Evolutionary conservation across 2,329 filamentous ascomycete species (phyloP), one percentile per base, ranked within the genome.

Genomic region (Aspergillus sp.): DNA sequence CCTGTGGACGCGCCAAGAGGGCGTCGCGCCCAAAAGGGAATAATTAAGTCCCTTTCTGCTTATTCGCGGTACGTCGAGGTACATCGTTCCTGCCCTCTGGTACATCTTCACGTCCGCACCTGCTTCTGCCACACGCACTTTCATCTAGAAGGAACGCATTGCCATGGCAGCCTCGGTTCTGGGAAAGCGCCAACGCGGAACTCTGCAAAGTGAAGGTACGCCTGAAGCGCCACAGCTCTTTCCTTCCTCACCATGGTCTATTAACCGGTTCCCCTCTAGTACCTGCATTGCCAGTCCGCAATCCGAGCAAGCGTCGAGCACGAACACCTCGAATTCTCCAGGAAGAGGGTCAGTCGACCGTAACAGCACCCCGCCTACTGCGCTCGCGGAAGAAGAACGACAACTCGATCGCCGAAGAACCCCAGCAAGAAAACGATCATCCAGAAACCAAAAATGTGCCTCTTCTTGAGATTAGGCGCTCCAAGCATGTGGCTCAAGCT

Each of bases 401-500:
- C 50, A 47, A 47, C 43, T 40, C 50, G 29, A 48, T 52, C 9
- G 56, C 63, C 41, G 56, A 64, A 47, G 62, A 64, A 44, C 62
- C 62, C 50, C 55, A 64, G 36, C 56, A 64, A 46, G 62, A 64
- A 44, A 63, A 63, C 50, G 55, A 52, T 41, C 3, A 19, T 26
- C 47, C 51, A 7, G 38, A 49, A 44, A 47, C 47, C 38, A 61
- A 60, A 39, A 51, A 51, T 41, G 43, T 46, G 27, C 41, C 54
- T 29, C 57, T 56, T 29, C 57, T 56, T 57, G 53, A 63, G 48
- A 69, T 67, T 29, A 68, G 63, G 42, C 73, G 70, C 51, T 66
- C 72, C 33, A 80, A 78, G 62, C 72, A 74, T 65, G 70, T 64
- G 52, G 59, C 67, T 42, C 62, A 60, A 49, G 67, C 69, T 45